These are phyloP conservation scores for Hirsutella minnesotensis DNA, from an alignment of 2,329 filamentous ascomycete genomes.

Conservation along the genomic window DNA sequence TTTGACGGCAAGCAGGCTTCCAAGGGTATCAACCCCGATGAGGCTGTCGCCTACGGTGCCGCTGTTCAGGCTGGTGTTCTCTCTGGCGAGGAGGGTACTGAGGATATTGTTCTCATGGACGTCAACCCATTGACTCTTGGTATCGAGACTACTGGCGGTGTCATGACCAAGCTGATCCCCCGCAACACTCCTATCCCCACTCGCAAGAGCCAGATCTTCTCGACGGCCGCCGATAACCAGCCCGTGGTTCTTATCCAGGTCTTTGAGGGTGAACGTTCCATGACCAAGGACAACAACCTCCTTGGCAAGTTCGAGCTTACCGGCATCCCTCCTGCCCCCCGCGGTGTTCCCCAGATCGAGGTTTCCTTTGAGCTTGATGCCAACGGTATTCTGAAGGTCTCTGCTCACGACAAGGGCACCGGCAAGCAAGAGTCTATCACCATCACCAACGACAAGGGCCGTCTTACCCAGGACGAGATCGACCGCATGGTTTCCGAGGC, in stretches of 20 bases:
- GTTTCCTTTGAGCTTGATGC: conserved; percentile 96
- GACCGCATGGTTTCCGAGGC: conserved; percentile 98
- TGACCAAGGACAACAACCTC: conserved; percentile 95
- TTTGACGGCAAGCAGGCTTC: conserved; percentile 92
- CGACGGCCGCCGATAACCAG: conserved; percentile 92
- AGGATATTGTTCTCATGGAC: conserved; percentile 85
- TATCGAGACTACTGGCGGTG: conserved; percentile 94
- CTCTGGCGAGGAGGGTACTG: conserved; percentile 72
- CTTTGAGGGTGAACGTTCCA: conserved; percentile 82
- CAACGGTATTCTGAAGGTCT: conserved; percentile 97
- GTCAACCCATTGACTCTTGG: conserved; percentile 93
- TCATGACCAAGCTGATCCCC: conserved; percentile 94
- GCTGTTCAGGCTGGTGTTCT: conserved; percentile 95
- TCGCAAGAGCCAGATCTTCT: conserved; percentile 97
- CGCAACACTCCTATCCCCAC: conserved; percentile 92
- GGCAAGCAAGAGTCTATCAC: conserved; percentile 96
- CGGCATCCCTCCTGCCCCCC: conserved; percentile 85
- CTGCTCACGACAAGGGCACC: conserved; percentile 93
- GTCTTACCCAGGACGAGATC: conserved; percentile 91
- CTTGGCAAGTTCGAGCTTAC: conserved; percentile 98
- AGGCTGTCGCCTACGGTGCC: conserved; percentile 95
- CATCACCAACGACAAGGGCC: conserved; percentile 99
- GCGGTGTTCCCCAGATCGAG: conserved; percentile 96
- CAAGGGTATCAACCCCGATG: conserved; percentile 99
- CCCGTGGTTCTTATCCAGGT: conserved; percentile 92